These are phyloP conservation scores for Morella rubra DNA, from an alignment of 306 rosid genomes.

Conservation along the genomic window DNA sequence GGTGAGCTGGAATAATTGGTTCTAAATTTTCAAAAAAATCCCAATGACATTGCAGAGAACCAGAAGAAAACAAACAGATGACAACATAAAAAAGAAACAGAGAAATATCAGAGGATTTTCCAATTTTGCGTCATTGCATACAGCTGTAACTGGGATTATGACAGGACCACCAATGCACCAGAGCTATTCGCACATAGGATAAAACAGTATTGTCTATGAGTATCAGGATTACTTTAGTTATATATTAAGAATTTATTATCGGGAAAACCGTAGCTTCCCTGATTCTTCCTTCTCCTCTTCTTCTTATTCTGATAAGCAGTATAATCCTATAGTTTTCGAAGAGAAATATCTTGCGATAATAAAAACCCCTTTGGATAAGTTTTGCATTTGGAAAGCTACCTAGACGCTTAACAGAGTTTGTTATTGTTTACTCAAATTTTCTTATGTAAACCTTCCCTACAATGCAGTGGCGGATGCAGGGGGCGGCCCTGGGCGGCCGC, in stretches of 20 bases:
- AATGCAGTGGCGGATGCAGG: too few relatives aligned
- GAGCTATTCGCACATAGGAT: slow-evolving; percentile 7
- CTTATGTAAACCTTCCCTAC: too few relatives aligned
- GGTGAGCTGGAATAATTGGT: neutral
- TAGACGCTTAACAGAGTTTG: too few relatives aligned
- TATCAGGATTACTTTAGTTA: neutral
- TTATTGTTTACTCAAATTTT: too few relatives aligned
- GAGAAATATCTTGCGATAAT: too few relatives aligned
- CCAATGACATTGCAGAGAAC: slow-evolving; percentile 20
- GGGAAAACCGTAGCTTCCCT: neutral
- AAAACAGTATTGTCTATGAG: neutral
- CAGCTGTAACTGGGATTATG: slow-evolving; percentile 49
- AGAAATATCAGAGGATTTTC: slow-evolving; percentile 26
- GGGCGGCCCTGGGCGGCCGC: too few relatives aligned
- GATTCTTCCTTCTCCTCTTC: neutral
- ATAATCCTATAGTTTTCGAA: too few relatives aligned
- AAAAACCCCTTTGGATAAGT: too few relatives aligned
- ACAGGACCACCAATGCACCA: slow-evolving; percentile 15
- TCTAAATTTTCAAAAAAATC: neutral
- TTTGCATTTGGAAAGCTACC: too few relatives aligned
- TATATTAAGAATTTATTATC: neutral
- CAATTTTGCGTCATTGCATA: slow-evolving; percentile 19
- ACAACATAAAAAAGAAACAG: slow-evolving; percentile 21
- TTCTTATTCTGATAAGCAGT: too few relatives aligned
- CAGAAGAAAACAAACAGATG: slow-evolving; percentile 7